Conservation (phyloP, 495 filamentous ascomycete genomes). For the Hypoxylon fragiforme region DNA sequence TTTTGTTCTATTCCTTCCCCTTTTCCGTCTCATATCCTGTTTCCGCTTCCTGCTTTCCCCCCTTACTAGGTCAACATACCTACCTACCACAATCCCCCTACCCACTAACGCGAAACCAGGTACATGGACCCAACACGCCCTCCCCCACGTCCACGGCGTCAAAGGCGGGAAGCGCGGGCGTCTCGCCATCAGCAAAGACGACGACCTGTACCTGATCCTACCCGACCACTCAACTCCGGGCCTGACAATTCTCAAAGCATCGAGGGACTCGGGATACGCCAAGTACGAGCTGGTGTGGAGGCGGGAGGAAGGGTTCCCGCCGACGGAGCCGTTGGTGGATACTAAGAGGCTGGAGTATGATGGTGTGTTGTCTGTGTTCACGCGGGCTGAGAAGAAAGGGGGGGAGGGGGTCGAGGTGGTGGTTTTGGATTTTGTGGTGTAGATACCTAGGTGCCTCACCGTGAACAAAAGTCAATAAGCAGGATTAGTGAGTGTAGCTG, state of each 20-base stretch:
- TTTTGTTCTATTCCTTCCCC: background rate
- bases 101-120: conserved; percentile 17
- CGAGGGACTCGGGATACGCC: conserved; percentile 30
- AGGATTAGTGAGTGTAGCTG: background rate
- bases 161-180: conserved; percentile 41
- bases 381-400: conserved; percentile 23
- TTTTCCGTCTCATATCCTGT: background rate
- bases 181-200: conserved; percentile 39
- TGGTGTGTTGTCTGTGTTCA: conserved; percentile 44
- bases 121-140: conserved; percentile 34
- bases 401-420: conserved; percentile 28
- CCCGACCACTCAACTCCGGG: conserved; percentile 31
- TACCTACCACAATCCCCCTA: too few species aligned
- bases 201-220: conserved; percentile 44
- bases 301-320: conserved; percentile 31
- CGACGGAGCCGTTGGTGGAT: conserved; percentile 46
- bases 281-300: conserved; percentile 42
- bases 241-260: conserved; percentile 40
- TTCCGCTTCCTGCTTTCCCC: background rate
- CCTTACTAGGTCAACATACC: too few species aligned
- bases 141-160: conserved; percentile 35
- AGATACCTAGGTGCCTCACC: background rate
- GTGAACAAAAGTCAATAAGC: background rate
- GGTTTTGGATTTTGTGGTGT: conserved; percentile 46
- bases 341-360: conserved; percentile 39